A percentile compares a stretch with the other conserved stretches of the same genome.
These are phyloP conservation scores for Nepenthes gracilis DNA, from an alignment of 148 eudicot genomes.

Conservation along the genomic window DNA sequence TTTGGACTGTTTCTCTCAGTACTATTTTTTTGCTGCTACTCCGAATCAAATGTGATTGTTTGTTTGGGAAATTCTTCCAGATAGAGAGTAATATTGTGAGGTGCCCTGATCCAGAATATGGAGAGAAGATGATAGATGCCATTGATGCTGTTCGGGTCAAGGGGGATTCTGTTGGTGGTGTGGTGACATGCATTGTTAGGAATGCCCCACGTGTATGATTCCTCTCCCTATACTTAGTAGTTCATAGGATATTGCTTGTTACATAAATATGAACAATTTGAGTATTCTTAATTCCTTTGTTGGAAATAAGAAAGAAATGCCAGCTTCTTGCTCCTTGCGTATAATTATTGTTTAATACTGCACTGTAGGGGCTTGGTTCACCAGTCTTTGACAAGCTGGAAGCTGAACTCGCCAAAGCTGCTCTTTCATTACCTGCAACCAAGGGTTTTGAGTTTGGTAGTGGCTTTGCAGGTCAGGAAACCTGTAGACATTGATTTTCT, in stretches of 20 bases:
- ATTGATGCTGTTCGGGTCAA: slow-evolving; percentile 83
- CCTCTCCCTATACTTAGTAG: background rate
- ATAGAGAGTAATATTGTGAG: slow-evolving; percentile 91
- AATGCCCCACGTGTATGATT: slow-evolving; percentile 83
- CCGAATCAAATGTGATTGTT: background rate
- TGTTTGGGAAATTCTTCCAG: slow-evolving; percentile 23
- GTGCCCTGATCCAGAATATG: slow-evolving; percentile 93
- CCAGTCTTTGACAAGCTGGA: slow-evolving; percentile 99
- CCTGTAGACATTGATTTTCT: background rate
- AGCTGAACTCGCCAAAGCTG: slow-evolving; percentile 94
- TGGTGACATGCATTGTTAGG: slow-evolving; percentile 86
- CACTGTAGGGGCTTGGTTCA: slow-evolving; percentile 82
- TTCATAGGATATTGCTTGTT: background rate
- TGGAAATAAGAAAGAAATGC: background rate
- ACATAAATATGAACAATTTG: background rate
- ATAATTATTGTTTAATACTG: background rate
- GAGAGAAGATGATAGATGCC: slow-evolving; percentile 93
- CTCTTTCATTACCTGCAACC: slow-evolving; percentile 83
- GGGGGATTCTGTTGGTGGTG: slow-evolving; percentile 99
- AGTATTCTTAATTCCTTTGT: background rate
- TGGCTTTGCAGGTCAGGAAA: slow-evolving; percentile 66
- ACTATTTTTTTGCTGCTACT: slow-evolving; percentile 6
- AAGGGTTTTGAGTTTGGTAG: slow-evolving; percentile 98
- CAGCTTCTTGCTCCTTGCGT: background rate
- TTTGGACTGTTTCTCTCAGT: too few species aligned